phyloP scores from a whole-genome alignment of 306 rosid genomes.

The Bauhinia variegata region DNA sequence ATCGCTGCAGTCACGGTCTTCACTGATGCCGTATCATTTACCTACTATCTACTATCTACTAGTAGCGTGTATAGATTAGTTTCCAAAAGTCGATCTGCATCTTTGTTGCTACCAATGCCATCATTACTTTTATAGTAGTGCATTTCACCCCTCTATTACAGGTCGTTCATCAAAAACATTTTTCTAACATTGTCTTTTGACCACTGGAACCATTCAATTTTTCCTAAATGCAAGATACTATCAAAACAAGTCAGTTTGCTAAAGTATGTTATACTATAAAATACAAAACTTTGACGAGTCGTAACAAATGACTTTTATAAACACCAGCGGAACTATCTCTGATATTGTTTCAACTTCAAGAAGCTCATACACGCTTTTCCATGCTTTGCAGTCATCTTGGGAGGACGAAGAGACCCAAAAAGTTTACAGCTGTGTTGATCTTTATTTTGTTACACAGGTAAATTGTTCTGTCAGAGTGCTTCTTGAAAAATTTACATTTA shows the following conservation, averaged over 20 bases:
- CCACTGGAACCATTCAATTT: background rate
- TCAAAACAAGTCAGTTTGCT: conserved; percentile 28
- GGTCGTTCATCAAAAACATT: background rate
- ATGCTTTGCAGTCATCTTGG: conserved; percentile 76
- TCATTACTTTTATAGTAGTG: background rate
- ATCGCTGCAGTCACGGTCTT: background rate
- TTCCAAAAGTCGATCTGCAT: background rate
- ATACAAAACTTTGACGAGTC: too few relatives aligned
- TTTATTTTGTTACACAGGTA: conserved; percentile 95
- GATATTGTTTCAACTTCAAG: background rate
- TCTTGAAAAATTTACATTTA: background rate
- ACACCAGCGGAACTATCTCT: background rate
- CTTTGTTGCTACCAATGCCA: conserved; percentile 7
- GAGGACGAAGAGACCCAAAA: conserved; percentile 76
- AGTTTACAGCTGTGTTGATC: conserved; percentile 75
- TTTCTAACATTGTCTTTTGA: conserved; percentile 10
- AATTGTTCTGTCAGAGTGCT: conserved; percentile 7
- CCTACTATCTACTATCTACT: conserved; percentile 19
- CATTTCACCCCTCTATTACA: background rate
- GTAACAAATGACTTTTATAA: too few relatives aligned
- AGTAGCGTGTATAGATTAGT: too few relatives aligned
- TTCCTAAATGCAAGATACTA: background rate
- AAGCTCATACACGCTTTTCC: conserved; percentile 37
- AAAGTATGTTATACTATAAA: too few relatives aligned
- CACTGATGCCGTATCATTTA: background rate